Evolutionary conservation across 306 rosid species (phyloP), one percentile per base, ranked within the genome.

Genomic region (Begonia peltatifolia): DNA sequence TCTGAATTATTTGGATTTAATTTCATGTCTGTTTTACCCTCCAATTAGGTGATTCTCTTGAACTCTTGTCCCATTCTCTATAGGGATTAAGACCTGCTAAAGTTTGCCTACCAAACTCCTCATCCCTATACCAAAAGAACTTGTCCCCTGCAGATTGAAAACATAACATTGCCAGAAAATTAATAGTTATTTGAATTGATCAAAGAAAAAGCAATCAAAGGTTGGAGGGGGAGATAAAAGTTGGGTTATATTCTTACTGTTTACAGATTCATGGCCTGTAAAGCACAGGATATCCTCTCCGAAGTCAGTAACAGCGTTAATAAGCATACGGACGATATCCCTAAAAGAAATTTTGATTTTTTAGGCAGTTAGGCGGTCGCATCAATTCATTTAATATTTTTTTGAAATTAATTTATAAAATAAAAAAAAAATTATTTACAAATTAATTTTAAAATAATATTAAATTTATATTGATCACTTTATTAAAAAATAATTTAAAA

Each of bases 31-130:
- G n/a, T n/a, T n/a, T n/a, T n/a, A n/a, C n/a, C n/a, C n/a, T n/a
- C n/a, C n/a, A n/a, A n/a, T n/a, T n/a, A n/a, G n/a, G n/a, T n/a
- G n/a, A n/a, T n/a, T n/a, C n/a, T n/a, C n/a, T n/a, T n/a, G n/a
- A n/a, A n/a, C n/a, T n/a, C n/a, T n/a, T n/a, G n/a, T n/a, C n/a
- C n/a, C n/a, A n/a, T n/a, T n/a, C n/a, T n/a, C 64, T 43, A 12
- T 35, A 68, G 38, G 81, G 81, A 22, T 76, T 71, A 14, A 71
- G 74, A 12, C 81, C 81, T 8, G 81, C 67, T 44, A 76, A 66
- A 14, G 81, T 75, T 25, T 75, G 77, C 54, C 77, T 41, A 15
- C 74, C 72, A 67, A 76, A 75, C 30, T 75, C 77, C 42, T 75
- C 74, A 47, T 70, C 80, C 22, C 57, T 63, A 7, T 70, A 70